phyloP scores from a whole-genome alignment of 2,329 filamentous ascomycete species.

The Colletotrichum sp. region DNA sequence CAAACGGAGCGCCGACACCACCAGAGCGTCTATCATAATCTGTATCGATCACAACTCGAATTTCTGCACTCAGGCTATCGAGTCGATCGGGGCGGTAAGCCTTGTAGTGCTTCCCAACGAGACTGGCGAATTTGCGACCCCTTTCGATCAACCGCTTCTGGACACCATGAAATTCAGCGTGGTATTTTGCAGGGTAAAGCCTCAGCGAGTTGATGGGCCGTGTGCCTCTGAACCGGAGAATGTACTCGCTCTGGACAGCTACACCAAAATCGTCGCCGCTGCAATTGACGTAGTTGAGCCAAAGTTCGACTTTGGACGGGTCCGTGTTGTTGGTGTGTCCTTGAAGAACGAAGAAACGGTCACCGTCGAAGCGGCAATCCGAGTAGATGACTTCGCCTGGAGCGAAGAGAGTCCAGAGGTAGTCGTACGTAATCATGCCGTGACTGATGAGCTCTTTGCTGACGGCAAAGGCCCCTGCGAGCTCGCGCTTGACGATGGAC shows the following conservation, averaged over 20 bases:
- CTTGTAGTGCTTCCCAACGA: conserved; percentile 52
- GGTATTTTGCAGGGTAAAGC: conserved; percentile 48
- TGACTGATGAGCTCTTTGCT: conserved; percentile 56
- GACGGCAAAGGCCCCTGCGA: conserved; percentile 54
- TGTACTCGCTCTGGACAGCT: conserved; percentile 32
- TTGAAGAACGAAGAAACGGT: conserved; percentile 38
- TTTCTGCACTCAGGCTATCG: background rate
- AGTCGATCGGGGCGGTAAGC: conserved; percentile 36
- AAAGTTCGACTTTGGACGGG: conserved; percentile 40
- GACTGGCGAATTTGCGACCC: conserved; percentile 47
- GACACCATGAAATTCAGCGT: conserved; percentile 40
- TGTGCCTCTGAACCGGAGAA: conserved; percentile 46
- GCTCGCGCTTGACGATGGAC: conserved; percentile 51
- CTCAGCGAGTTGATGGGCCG: conserved; percentile 45
- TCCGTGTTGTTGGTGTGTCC: conserved; percentile 28
- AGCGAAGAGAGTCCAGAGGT: conserved; percentile 57
- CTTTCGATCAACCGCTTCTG: conserved; percentile 38
- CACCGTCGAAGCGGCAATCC: conserved; percentile 39
- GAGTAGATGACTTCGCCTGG: conserved; percentile 46
- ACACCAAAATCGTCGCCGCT: conserved; percentile 51
- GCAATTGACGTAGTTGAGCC: conserved; percentile 48
- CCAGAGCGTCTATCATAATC: background rate
- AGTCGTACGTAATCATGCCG: conserved; percentile 55
- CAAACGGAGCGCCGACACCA: background rate
- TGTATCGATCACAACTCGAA: background rate